phyloP scores from a whole-genome alignment of 2,329 filamentous ascomycete species.

The Trichoderma atrobrunneum region DNA sequence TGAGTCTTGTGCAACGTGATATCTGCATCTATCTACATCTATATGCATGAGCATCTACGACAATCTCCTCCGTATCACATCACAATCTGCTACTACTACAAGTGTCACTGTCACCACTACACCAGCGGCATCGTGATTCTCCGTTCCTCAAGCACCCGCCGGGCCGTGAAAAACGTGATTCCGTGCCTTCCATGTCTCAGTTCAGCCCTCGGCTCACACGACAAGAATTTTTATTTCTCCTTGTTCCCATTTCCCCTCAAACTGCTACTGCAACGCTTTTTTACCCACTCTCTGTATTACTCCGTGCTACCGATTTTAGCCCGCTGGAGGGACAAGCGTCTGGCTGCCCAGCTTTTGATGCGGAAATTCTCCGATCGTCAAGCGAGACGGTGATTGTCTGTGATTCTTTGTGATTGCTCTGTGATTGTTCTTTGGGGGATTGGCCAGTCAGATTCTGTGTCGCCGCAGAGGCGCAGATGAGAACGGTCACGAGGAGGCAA shows the following conservation, averaged over 20 bases:
- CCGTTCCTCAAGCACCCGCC: neutral
- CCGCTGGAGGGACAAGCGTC: neutral
- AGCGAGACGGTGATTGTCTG: neutral
- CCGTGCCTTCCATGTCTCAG: constrained; percentile 1
- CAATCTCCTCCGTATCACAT: neutral
- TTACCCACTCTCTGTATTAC: neutral
- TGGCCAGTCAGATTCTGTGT: neutral
- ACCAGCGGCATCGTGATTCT: neutral
- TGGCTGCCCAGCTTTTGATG: neutral
- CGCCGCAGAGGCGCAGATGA: neutral
- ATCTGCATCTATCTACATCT: neutral
- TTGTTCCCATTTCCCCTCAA: neutral
- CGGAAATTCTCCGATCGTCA: neutral
- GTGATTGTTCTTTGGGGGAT: neutral
- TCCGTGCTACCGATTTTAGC: neutral
- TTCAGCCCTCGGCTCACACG: neutral
- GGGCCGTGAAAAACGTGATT: constrained; percentile 11
- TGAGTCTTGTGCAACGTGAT: neutral
- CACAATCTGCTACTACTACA: neutral
- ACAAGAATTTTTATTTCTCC: neutral
- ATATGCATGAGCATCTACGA: neutral
- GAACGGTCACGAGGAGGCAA: neutral
- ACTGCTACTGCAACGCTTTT: neutral
- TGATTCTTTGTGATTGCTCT: neutral
- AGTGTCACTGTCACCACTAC: neutral